Evolutionary conservation across 2,329 filamentous ascomycete species (phyloP), one percentile per base, ranked within the genome.

Genomic region (Paramyrothecium sp.): DNA sequence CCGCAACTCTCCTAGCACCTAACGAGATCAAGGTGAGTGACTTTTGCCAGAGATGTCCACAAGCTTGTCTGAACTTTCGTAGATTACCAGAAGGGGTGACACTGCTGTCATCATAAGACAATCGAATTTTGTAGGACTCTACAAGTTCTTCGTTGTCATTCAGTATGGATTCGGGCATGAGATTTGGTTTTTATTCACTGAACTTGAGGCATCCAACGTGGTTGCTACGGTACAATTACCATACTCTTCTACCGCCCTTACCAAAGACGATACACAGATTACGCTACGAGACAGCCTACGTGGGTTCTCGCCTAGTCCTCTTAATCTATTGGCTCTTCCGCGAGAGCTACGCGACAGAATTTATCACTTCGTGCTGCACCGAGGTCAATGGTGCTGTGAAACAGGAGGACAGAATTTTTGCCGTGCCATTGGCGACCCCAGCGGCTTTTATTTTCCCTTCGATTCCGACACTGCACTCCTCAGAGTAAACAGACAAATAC

Each of bases 281-380:
- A 51, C 21, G 10, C 10, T 21, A 26, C 48, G 26, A 26, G 10
- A 26, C 10, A 11, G 17, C 11, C 48, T 12, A 49, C 12, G 26
- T 20, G 17, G 8, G 26, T 5, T 19, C 21, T 19, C 10, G 19
- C 26, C 20, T 16, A 38, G 17, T 22, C 38, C 50, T 21, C 17
- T 20, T 52, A 26, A 26, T 51, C 34, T 55, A 20, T 41, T 54
- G 5, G 38, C 47, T 46, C 34, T 58, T 16, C 59, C 59, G 17
- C 26, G 44, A 44, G 59, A 60, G 13, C 4, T 60, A 23, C 49
- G 59, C 30, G 54, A 58, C 13, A 54, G 51, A 8, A 58, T 60
- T 13, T 60, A 60, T 46, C 20, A 16, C 49, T 55, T 58, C 20
- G 26, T 52, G 17, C 12, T 60, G 2, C 54, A 57, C 21, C 22